A percentile compares a stretch with the other conserved stretches of the same genome.
Conservation (phyloP, 2,329 filamentous ascomycete genomes). For the Colletotrichum abscissum region DNA sequence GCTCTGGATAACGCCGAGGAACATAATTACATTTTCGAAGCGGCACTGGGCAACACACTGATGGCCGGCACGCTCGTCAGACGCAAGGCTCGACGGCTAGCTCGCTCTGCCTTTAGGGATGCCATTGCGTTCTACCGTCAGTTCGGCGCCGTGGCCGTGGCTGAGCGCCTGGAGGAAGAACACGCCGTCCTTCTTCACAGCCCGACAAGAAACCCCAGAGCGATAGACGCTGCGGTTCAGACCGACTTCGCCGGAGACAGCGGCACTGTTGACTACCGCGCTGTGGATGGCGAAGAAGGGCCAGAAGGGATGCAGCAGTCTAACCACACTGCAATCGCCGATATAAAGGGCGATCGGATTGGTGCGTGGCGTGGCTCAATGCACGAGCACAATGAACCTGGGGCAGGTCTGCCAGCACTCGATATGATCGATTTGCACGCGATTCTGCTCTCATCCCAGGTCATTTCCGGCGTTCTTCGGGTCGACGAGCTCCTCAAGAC, state of each 20-base stretch:
- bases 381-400: constrained; percentile 64
- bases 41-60: constrained; percentile 78
- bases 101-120: constrained; percentile 75
- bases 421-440: constrained; percentile 87
- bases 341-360: constrained; percentile 68
- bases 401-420: constrained; percentile 75
- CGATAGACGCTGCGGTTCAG: constrained; percentile 73
- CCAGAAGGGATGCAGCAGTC: constrained; percentile 53
- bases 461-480: constrained; percentile 82
- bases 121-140: constrained; percentile 75
- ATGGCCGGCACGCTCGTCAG: constrained; percentile 79
- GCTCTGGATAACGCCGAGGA: constrained; percentile 78
- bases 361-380: constrained; percentile 73
- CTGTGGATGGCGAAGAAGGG: constrained; percentile 56
- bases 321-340: constrained; percentile 56
- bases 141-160: constrained; percentile 76
- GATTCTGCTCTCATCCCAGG: constrained; percentile 82
- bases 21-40: constrained; percentile 75
- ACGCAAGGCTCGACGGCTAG: constrained; percentile 73
- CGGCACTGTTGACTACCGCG: constrained; percentile 62
- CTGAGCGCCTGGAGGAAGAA: constrained; percentile 73
- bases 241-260: constrained; percentile 75
- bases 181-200: constrained; percentile 76
- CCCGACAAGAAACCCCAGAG: constrained; percentile 67
- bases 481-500: constrained; percentile 82